phyloP scores from a whole-genome alignment of 1,139 yeast species.

The Yamadazyma membranifaciens region DNA sequence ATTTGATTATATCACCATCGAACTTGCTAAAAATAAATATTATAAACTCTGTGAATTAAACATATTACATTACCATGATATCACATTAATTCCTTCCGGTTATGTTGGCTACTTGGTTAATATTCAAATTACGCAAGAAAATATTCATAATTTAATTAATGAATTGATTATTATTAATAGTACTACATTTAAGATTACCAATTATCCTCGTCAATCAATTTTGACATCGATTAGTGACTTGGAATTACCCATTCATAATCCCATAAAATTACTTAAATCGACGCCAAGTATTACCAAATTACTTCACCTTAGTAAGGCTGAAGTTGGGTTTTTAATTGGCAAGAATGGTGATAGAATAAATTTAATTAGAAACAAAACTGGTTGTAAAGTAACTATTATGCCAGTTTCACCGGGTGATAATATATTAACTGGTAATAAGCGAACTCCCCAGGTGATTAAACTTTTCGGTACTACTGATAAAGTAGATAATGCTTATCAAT shows the following conservation, averaged over 20 bases:
- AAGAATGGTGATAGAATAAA: conserved; percentile 24
- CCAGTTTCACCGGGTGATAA: conserved; percentile 14
- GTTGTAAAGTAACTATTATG: conserved; percentile 26
- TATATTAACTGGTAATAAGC: conserved; percentile 9
- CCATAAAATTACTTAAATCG: conserved; percentile 5
- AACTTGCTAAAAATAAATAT: conserved; percentile 7
- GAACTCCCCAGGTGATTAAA: conserved; percentile 11
- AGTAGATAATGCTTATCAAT: conserved; percentile 17
- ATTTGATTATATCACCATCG: conserved; percentile 11
- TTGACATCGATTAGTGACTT: conserved; percentile 8
- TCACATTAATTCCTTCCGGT: conserved; percentile 13
- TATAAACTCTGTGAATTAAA: conserved; percentile 7
- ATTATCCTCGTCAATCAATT: conserved; percentile 3
- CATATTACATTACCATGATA: conserved; percentile 4
- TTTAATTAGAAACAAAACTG: conserved; percentile 24
- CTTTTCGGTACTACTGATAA: conserved; percentile 17
- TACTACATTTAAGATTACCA: background rate
- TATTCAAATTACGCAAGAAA: conserved; percentile 10
- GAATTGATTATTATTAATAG: conserved; percentile 9
- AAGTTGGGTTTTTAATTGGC: conserved; percentile 32
- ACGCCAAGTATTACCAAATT: conserved; percentile 7
- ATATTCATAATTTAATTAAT: conserved; percentile 6
- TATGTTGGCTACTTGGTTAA: conserved; percentile 13
- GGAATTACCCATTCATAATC: background rate
- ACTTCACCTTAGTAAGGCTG: conserved; percentile 17